Evolutionary conservation across 192 early-diverging fungal species (phyloP).

Genomic region (Oehlia diaphana): DNA sequence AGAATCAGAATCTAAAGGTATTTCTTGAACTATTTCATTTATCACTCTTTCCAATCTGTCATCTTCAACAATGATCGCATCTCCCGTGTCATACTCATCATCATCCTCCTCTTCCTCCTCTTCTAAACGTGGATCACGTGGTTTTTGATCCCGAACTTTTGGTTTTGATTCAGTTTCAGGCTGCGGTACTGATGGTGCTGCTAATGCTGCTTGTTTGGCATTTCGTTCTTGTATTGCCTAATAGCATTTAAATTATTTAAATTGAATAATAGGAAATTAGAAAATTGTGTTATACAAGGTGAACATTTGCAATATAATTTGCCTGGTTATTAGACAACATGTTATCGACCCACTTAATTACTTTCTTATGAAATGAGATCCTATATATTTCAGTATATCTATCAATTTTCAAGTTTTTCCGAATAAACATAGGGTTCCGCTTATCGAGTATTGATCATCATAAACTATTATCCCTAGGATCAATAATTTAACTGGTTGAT

Average conservation of each 20-base stretch:
- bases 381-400: background rate
- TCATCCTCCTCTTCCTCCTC: background rate
- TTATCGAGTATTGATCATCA: background rate
- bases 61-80: background rate
- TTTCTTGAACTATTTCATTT: background rate
- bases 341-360: background rate
- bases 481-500: background rate
- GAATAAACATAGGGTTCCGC: background rate
- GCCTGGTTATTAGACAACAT: too few relatives aligned
- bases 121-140: slow-evolving; percentile 12
- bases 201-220: background rate
- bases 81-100: background rate
- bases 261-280: background rate
- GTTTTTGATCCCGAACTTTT: background rate
- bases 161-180: background rate
- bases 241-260: slow-evolving; percentile 3
- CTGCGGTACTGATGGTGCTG: background rate
- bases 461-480: background rate
- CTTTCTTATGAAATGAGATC: too few relatives aligned
- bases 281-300: too few relatives aligned
- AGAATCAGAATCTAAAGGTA: background rate
- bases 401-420: background rate
- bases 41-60: background rate
- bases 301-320: too few relatives aligned
- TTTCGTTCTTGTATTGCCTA: slow-evolving; percentile 5